phyloP scores from a whole-genome alignment of 257 asterid species.

The Lantana camara region DNA sequence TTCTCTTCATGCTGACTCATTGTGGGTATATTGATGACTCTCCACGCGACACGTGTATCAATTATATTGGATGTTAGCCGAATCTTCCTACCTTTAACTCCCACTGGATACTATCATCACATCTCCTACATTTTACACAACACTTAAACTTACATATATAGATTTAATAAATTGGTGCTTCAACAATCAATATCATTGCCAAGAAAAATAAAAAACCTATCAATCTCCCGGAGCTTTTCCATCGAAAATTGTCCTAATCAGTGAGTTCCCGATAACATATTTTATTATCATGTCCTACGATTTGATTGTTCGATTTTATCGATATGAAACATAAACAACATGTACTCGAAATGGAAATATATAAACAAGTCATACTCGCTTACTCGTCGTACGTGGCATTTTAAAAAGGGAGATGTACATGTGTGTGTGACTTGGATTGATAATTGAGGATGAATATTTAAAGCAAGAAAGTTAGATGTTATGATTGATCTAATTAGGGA shows the following conservation, averaged over 20 bases:
- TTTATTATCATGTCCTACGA: too few species aligned
- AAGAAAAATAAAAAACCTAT: too few species aligned
- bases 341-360: background rate
- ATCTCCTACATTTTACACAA: background rate
- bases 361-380: background rate
- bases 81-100: background rate
- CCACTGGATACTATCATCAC: background rate
- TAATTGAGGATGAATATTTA: constrained; percentile 14
- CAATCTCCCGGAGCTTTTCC: too few species aligned
- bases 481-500: constrained; percentile 20
- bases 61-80: background rate
- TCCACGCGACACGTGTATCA: background rate
- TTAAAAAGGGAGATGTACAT: background rate
- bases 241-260: too few species aligned
- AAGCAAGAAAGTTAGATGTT: background rate
- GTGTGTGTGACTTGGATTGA: background rate
- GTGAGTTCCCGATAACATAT: too few species aligned
- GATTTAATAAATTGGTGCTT: too few species aligned
- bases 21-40: background rate
- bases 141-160: too few species aligned
- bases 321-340: background rate
- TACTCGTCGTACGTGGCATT: background rate
- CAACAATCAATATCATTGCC: too few species aligned
- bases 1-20: constrained; percentile 8
- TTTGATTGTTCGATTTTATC: background rate